Evolutionary conservation across 2,329 filamentous ascomycete genomes (phyloP).

Genomic region (Alternaria ethzedia): DNA sequence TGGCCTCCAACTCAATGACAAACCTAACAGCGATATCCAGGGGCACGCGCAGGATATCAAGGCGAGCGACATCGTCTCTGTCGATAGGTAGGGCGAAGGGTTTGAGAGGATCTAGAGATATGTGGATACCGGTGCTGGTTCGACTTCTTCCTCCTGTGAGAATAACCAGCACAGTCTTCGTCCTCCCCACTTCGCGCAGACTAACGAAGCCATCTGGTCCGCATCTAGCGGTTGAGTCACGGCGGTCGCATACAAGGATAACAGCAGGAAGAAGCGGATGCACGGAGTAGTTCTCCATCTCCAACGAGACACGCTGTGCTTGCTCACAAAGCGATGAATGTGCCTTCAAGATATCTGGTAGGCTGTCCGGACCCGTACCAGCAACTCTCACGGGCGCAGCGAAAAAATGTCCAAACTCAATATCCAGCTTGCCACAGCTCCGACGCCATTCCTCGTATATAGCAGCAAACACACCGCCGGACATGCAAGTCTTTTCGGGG

Average conservation of each 20-base stretch:
- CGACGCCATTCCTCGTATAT: conserved; percentile 20
- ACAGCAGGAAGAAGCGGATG: conserved; percentile 14
- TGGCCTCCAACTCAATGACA: conserved; percentile 3
- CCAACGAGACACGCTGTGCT: conserved; percentile 10
- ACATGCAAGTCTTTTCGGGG: conserved; percentile 6
- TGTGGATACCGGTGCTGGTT: conserved; percentile 4
- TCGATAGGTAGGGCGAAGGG: conserved; percentile 20
- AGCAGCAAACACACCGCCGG: conserved; percentile 12
- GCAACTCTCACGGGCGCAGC: conserved; percentile 18
- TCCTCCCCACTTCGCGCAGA: conserved; percentile 16
- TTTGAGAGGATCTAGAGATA: conserved; percentile 13
- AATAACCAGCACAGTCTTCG: conserved; percentile 14
- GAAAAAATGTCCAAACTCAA: conserved; percentile 24
- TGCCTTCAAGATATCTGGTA: conserved; percentile 11
- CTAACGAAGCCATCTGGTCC: conserved; percentile 17
- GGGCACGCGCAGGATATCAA: conserved; percentile 16
- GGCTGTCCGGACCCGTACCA: conserved; percentile 12
- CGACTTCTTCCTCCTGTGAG: conserved; percentile 4
- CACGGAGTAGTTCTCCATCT: conserved; percentile 14
- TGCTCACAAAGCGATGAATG: conserved; percentile 16
- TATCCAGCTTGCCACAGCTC: conserved; percentile 8
- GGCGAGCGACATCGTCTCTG: conserved; percentile 14
- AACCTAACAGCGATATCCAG: conserved; percentile 1
- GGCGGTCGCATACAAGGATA: conserved; percentile 18
- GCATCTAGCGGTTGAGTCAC: neutral